These are phyloP conservation scores for Apiospora rasikravindrae DNA, from an alignment of 2,329 filamentous ascomycete species.

Conservation along the genomic window DNA sequence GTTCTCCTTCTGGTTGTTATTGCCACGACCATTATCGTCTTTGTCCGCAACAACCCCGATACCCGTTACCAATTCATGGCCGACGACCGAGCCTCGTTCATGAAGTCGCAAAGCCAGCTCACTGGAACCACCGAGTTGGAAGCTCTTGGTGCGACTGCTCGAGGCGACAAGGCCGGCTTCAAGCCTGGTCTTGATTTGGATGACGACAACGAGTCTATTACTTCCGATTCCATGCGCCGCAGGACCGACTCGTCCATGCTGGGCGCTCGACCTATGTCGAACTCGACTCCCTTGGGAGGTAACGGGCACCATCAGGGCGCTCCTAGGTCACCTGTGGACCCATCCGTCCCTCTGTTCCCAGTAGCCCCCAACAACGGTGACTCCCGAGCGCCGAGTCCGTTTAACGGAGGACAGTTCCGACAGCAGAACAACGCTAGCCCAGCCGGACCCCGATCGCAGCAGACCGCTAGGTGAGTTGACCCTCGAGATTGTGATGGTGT, in stretches of 20 bases:
- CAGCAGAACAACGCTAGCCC: conserved; percentile 47
- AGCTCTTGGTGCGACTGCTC: conserved; percentile 80
- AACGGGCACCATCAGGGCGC: conserved; percentile 27
- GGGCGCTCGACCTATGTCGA: conserved; percentile 6
- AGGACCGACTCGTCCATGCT: conserved; percentile 37
- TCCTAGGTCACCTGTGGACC: conserved; percentile 54
- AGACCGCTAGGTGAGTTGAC: conserved; percentile 51
- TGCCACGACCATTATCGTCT: conserved; percentile 66
- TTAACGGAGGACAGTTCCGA: conserved; percentile 41
- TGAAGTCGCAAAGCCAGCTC: conserved; percentile 83
- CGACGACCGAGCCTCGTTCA: conserved; percentile 87
- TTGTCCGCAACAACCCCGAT: conserved; percentile 85
- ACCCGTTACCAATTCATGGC: conserved; percentile 88
- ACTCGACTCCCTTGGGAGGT: neutral
- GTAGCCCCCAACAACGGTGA: conserved; percentile 34
- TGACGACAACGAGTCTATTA: conserved; percentile 71
- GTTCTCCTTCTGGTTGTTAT: conserved; percentile 80
- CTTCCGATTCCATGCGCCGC: conserved; percentile 56
- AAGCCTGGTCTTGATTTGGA: conserved; percentile 69
- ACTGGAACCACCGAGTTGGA: conserved; percentile 76
- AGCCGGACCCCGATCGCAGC: conserved; percentile 45
- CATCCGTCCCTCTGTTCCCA: conserved; percentile 58
- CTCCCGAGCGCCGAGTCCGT: conserved; percentile 37
- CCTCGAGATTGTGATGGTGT: neutral
- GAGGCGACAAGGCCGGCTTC: conserved; percentile 69